phyloP scores from a whole-genome alignment of 2,329 filamentous ascomycete species.

The Fusarium begoniae region DNA sequence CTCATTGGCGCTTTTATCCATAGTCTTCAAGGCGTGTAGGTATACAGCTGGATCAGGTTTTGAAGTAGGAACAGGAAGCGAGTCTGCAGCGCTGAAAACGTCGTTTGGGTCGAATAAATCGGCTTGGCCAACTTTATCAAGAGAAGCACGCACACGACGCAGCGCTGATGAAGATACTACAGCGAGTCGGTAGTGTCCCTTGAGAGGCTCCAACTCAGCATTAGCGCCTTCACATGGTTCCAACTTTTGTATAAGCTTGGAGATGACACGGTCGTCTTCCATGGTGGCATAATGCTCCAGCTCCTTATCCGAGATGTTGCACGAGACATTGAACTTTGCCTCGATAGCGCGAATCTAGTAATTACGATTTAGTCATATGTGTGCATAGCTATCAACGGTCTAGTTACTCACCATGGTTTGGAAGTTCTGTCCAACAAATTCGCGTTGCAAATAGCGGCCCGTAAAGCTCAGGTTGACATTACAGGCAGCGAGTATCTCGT shows the following conservation, averaged over 20 bases:
- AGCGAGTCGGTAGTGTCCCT: background rate
- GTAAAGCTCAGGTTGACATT: background rate
- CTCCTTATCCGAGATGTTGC: background rate
- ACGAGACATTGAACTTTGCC: background rate
- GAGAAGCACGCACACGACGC: background rate
- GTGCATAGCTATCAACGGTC: fast-evolving
- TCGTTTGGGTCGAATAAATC: background rate
- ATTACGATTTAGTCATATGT: background rate
- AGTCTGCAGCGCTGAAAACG: background rate
- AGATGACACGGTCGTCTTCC: background rate
- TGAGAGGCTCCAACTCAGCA: background rate
- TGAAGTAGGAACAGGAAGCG: background rate
- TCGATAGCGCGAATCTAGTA: background rate
- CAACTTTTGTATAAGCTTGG: background rate
- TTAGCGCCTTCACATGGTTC: background rate
- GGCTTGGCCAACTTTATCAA: background rate
- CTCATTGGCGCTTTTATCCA: background rate
- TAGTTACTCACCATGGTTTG: background rate
- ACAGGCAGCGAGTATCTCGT: background rate
- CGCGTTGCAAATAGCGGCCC: background rate
- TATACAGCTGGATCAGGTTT: background rate
- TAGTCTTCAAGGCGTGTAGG: background rate
- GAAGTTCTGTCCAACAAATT: background rate
- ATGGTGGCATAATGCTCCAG: background rate
- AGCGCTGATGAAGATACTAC: background rate